Evolutionary conservation across 129 eudicot genomes (phyloP).

Genomic region (Flaveria sonorensis): DNA sequence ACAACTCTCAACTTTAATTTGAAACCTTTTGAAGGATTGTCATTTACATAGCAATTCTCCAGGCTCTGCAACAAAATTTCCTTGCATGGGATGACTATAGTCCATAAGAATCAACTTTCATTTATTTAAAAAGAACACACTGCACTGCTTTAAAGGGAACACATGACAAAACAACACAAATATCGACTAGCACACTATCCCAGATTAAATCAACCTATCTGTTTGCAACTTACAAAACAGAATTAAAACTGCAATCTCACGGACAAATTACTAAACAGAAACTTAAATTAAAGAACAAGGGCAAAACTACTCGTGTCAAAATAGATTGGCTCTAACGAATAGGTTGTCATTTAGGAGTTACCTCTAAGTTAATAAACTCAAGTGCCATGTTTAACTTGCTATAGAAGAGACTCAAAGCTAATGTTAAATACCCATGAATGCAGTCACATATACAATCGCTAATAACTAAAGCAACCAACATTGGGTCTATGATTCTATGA

Average conservation of each 20-base stretch:
- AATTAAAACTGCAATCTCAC: background rate
- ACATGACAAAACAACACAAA: background rate
- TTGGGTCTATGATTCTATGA: background rate
- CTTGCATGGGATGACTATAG: background rate
- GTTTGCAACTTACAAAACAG: background rate
- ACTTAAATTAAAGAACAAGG: background rate
- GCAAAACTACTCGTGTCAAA: background rate
- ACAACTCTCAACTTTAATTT: background rate
- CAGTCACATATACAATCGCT: background rate
- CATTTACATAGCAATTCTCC: background rate
- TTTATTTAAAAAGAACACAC: background rate
- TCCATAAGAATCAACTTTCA: background rate
- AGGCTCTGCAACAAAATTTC: background rate
- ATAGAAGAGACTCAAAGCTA: background rate
- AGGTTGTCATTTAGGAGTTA: background rate
- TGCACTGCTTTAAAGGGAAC: background rate
- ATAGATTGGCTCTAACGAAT: background rate
- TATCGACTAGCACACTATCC: background rate
- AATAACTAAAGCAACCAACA: background rate
- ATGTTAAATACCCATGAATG: background rate
- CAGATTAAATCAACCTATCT: background rate
- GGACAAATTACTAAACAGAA: background rate
- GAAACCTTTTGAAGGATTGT: background rate
- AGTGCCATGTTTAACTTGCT: background rate
- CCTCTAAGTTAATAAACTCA: background rate